Evolutionary conservation across 805 yeast genomes (phyloP).

Genomic region (Cyberlindnera xylosilytica): DNA sequence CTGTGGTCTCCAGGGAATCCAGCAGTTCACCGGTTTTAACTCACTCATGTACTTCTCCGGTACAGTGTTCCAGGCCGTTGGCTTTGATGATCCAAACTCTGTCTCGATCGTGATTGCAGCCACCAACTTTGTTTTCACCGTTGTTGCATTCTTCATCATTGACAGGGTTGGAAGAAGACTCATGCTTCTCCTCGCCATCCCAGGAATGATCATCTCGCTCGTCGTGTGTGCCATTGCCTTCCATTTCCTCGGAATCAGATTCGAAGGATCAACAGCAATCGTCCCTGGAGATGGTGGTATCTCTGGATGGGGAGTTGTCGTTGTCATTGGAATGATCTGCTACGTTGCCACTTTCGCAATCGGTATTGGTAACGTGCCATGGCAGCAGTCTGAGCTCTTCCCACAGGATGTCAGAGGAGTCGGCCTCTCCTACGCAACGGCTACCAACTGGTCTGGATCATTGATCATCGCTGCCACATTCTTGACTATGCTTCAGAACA

Average conservation of each 20-base stretch:
- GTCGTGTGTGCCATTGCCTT: conserved; percentile 85
- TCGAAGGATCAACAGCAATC: conserved; percentile 44
- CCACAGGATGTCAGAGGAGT: conserved; percentile 90
- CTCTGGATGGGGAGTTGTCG: conserved; percentile 83
- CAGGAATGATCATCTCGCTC: conserved; percentile 76
- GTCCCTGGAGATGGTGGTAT: conserved; percentile 35
- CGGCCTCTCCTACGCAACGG: conserved; percentile 87
- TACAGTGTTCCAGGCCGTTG: conserved; percentile 86
- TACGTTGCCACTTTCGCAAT: conserved; percentile 88
- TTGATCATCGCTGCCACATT: conserved; percentile 86
- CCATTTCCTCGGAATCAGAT: conserved; percentile 70
- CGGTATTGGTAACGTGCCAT: conserved; percentile 95
- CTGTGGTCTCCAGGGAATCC: conserved; percentile 92
- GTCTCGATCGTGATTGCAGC: conserved; percentile 94
- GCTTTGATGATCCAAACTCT: conserved; percentile 83
- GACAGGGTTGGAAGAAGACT: conserved; percentile 86
- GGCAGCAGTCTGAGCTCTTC: conserved; percentile 95
- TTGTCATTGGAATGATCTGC: conserved; percentile 78
- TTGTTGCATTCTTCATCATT: conserved; percentile 79
- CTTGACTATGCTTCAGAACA: conserved; percentile 86
- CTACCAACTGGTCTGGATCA: conserved; percentile 94
- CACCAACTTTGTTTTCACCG: conserved; percentile 85
- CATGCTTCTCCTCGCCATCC: conserved; percentile 73
- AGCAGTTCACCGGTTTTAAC: conserved; percentile 95
- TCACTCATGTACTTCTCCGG: conserved; percentile 93